A percentile compares a stretch with the other conserved stretches of the same genome.
These are phyloP conservation scores for Fistulina hepatica DNA, from an alignment of 1,284 basidiomycete species.

Conservation along the genomic window DNA sequence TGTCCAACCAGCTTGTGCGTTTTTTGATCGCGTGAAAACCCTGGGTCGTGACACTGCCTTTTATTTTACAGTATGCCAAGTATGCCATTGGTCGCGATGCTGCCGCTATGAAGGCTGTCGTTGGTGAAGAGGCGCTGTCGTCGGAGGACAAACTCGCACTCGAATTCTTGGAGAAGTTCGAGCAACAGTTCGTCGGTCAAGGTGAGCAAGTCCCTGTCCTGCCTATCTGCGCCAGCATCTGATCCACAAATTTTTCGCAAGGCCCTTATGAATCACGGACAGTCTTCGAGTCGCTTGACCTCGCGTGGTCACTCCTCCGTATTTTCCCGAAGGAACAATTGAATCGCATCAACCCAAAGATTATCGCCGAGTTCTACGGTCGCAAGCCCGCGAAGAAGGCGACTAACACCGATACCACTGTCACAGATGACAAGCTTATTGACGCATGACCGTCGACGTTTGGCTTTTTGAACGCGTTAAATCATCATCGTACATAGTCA, in stretches of 20 bases:
- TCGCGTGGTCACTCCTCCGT: constrained; percentile 93
- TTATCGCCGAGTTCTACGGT: constrained; percentile 78
- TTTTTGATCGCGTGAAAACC: constrained; percentile 15
- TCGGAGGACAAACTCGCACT: constrained; percentile 89
- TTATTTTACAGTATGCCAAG: constrained; percentile 70
- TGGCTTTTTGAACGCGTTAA: neutral
- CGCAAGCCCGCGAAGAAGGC: constrained; percentile 41
- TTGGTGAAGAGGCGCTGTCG: constrained; percentile 95
- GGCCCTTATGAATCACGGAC: constrained; percentile 93
- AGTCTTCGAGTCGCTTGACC: constrained; percentile 95
- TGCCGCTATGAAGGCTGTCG: constrained; percentile 98
- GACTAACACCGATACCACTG: constrained; percentile 49
- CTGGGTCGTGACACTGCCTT: constrained; percentile 9
- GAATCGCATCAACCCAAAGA: constrained; percentile 91
- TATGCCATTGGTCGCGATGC: constrained; percentile 98
- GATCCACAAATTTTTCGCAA: constrained; percentile 22
- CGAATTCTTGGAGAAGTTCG: constrained; percentile 92
- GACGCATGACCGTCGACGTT: constrained; percentile 26
- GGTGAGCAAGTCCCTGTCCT: constrained; percentile 39
- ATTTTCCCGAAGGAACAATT: constrained; percentile 99
- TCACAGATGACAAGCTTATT: constrained; percentile 47
- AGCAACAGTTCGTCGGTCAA: constrained; percentile 91
- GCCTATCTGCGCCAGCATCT: constrained; percentile 1
- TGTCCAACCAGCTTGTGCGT: constrained; percentile 89
- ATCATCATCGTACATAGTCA: neutral